These are phyloP conservation scores for Taiozyma onychis DNA, from an alignment of 1,139 yeast genomes.

Conservation along the genomic window DNA sequence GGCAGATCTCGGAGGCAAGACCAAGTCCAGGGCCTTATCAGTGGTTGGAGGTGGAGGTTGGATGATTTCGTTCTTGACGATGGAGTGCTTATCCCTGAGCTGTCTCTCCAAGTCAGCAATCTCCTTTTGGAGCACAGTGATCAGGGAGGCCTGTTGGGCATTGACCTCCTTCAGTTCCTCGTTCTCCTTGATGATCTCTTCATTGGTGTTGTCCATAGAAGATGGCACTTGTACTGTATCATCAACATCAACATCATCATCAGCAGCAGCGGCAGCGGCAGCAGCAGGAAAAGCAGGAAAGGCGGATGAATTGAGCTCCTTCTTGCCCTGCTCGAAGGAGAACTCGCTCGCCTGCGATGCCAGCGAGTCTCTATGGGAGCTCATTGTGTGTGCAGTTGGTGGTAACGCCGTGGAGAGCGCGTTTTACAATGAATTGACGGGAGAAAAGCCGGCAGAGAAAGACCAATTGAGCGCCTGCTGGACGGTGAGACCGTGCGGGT, in stretches of 20 bases:
- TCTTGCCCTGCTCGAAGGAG: neutral
- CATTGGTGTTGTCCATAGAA: neutral
- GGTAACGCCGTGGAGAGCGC: no score
- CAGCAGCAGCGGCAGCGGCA: neutral
- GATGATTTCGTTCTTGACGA: neutral
- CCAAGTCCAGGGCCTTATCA: neutral
- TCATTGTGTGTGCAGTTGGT: neutral
- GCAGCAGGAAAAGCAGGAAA: neutral
- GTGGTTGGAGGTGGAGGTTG: neutral
- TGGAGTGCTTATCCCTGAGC: neutral
- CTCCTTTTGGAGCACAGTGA: neutral
- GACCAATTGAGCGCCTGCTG: no score
- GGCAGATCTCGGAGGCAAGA: slow-evolving; percentile 19
- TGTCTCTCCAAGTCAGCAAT: neutral
- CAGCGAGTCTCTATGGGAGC: neutral
- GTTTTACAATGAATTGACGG: no score
- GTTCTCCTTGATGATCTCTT: neutral
- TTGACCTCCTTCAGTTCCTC: neutral
- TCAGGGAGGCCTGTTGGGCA: neutral
- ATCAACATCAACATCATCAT: no score
- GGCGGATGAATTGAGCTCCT: neutral
- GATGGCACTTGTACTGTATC: no score
- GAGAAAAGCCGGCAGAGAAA: no score
- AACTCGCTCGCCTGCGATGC: neutral
- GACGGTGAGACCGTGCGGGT: no score